A percentile compares a stretch with the other conserved stretches of the same genome.
Evolutionary conservation across 2,329 filamentous ascomycete genomes (phyloP).

Genomic region (Clonostachys chloroleuca): DNA sequence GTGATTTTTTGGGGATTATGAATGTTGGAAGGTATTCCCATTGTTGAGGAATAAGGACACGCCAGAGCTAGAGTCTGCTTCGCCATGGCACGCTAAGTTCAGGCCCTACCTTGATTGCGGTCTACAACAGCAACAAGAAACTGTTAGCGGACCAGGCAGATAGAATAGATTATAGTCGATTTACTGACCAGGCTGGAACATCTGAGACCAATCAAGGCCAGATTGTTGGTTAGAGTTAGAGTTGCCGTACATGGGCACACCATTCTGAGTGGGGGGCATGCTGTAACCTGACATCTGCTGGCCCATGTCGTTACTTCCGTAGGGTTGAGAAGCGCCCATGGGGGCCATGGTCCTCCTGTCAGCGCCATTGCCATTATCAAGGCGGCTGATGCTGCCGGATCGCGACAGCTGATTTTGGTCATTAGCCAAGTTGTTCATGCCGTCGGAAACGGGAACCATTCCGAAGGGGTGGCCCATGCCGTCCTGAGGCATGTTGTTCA

Average conservation of each 20-base stretch:
- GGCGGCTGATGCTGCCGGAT: conserved; percentile 54
- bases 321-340: conserved; percentile 48
- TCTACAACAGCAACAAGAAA: conserved; percentile 52
- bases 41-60: conserved; percentile 43
- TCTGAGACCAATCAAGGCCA: conserved; percentile 70
- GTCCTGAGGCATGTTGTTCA: conserved; percentile 52
- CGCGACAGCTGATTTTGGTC: conserved; percentile 59
- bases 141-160: too few species aligned
- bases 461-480: conserved; percentile 54
- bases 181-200: conserved; percentile 72
- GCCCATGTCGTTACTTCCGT: conserved; percentile 51
- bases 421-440: conserved; percentile 55
- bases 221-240: conserved; percentile 58
- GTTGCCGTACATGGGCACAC: conserved; percentile 59
- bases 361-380: conserved; percentile 50
- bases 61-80: conserved; percentile 38
- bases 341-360: conserved; percentile 52
- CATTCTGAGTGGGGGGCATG: conserved; percentile 59
- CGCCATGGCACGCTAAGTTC: conserved; percentile 46
- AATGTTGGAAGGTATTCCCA: conserved; percentile 38
- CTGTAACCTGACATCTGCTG: conserved; percentile 61
- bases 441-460: conserved; percentile 51
- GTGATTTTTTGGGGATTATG: conserved; percentile 36
- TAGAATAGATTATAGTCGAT: too few species aligned
- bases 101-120: conserved; percentile 64